Conservation (phyloP, 2,329 filamentous ascomycete species). For the Helicocarpus griseus region DNA sequence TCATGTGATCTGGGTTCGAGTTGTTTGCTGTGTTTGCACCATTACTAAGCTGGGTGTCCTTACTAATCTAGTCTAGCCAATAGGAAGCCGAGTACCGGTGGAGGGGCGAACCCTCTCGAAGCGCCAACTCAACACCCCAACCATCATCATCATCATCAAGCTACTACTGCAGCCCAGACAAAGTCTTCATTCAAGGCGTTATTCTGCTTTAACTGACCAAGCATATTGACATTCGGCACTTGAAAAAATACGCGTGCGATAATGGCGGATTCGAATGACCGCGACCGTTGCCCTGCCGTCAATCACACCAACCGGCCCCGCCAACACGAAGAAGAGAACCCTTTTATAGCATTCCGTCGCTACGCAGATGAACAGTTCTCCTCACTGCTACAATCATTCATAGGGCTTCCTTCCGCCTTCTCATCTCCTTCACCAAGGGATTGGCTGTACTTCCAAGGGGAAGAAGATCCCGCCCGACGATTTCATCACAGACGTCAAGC, state of each 20-base stretch:
- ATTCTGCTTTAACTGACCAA: neutral
- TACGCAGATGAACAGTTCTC: constrained; percentile 51
- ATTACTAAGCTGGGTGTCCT: neutral
- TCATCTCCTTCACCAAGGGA: constrained; percentile 22
- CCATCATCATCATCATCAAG: neutral
- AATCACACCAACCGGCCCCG: neutral
- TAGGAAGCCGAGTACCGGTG: neutral
- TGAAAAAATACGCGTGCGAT: neutral
- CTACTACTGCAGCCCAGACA: neutral
- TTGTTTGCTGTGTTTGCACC: neutral
- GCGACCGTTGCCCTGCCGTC: neutral
- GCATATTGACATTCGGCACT: neutral
- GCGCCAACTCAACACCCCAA: neutral
- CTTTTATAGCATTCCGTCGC: constrained; percentile 52
- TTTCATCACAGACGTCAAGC: constrained; percentile 2
- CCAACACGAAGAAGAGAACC: constrained; percentile 33
- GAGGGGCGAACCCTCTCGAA: neutral
- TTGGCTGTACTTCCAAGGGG: constrained; percentile 29
- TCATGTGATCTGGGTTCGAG: neutral
- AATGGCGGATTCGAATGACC: constrained; percentile 2
- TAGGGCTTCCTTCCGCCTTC: constrained; percentile 34
- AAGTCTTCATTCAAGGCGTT: neutral
- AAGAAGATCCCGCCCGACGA: constrained; percentile 16
- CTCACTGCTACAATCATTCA: constrained; percentile 44
- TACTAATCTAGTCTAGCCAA: neutral